Conservation (phyloP, 441 rosid species). For the Isatis lusitanica region DNA sequence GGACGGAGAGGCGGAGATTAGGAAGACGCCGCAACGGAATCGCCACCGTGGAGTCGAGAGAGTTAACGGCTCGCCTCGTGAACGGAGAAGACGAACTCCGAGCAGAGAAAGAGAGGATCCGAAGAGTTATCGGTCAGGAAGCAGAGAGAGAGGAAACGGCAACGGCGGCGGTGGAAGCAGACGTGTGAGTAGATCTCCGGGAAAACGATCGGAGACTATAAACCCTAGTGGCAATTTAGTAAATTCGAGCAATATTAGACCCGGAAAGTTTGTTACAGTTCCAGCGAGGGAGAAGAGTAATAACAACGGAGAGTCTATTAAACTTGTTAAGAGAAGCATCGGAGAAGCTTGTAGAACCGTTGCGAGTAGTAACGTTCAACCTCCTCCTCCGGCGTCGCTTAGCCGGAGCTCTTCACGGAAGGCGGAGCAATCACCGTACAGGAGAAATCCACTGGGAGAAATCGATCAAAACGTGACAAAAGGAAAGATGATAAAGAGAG, state of each 20-base stretch:
- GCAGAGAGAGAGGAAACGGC: constrained; percentile 55
- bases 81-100: constrained; percentile 82
- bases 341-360: constrained; percentile 35
- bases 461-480: constrained; percentile 55
- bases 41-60: constrained; percentile 48
- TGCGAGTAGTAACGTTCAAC: constrained; percentile 38
- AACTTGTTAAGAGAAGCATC: constrained; percentile 67
- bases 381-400: constrained; percentile 38
- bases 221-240: constrained; percentile 22
- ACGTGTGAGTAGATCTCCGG: constrained; percentile 80
- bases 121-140: constrained; percentile 50
- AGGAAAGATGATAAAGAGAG: constrained; percentile 39
- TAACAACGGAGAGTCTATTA: constrained; percentile 42
- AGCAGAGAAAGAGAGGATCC: constrained; percentile 82
- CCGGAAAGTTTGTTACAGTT: constrained; percentile 76
- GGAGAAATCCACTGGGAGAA: constrained; percentile 69
- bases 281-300: constrained; percentile 68
- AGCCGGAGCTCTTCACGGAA: constrained; percentile 50
- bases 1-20: constrained; percentile 34
- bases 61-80: constrained; percentile 39
- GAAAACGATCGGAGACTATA: constrained; percentile 52
- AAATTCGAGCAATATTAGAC: constrained; percentile 33
- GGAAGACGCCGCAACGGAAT: constrained; percentile 43
- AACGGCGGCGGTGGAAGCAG: constrained; percentile 35
- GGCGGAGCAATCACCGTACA: constrained; percentile 73